These are phyloP conservation scores for Globisporangium cederbergense DNA, from an alignment of 352 stramenopile genomes.

Conservation along the genomic window DNA sequence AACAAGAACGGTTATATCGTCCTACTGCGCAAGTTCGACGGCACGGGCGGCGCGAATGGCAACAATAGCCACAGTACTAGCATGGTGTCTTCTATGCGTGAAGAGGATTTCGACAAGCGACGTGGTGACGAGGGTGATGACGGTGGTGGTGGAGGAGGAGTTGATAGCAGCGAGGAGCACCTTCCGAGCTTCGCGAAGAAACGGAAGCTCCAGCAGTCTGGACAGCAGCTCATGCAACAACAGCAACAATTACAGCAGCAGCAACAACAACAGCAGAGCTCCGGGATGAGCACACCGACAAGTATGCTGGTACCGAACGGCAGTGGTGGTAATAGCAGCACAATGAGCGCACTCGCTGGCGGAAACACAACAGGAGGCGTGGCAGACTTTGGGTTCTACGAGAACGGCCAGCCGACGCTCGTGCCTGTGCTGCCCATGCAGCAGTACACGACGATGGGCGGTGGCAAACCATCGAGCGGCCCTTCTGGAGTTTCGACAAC, in stretches of 20 bases:
- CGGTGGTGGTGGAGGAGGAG: slow-evolving; percentile 14
- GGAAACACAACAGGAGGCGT: slow-evolving; percentile 7
- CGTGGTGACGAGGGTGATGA: slow-evolving; percentile 24
- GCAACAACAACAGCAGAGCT: neutral
- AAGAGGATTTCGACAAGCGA: slow-evolving; percentile 16
- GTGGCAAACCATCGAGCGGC: slow-evolving; percentile 6
- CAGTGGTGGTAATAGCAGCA: neutral
- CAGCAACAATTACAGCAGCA: neutral
- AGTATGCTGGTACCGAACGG: neutral
- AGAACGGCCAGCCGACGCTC: slow-evolving; percentile 33
- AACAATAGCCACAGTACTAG: slow-evolving; percentile 8
- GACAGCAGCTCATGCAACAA: slow-evolving; percentile 19
- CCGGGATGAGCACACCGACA: slow-evolving; percentile 15
- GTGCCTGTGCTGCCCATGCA: slow-evolving; percentile 64
- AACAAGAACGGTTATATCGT: slow-evolving; percentile 82
- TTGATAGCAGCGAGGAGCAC: slow-evolving; percentile 23
- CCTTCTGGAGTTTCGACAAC: no score
- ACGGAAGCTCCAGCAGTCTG: slow-evolving; percentile 34
- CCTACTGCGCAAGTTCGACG: slow-evolving; percentile 62
- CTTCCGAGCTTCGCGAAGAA: slow-evolving; percentile 36
- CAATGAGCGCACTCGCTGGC: slow-evolving; percentile 1
- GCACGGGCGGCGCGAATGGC: slow-evolving; percentile 16
- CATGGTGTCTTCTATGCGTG: slow-evolving; percentile 10
- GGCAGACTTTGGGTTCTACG: slow-evolving; percentile 62
- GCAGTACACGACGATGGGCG: slow-evolving; percentile 39